Conservation (phyloP, 169 alveolate species). For the Amoebophrya sp. region DNA sequence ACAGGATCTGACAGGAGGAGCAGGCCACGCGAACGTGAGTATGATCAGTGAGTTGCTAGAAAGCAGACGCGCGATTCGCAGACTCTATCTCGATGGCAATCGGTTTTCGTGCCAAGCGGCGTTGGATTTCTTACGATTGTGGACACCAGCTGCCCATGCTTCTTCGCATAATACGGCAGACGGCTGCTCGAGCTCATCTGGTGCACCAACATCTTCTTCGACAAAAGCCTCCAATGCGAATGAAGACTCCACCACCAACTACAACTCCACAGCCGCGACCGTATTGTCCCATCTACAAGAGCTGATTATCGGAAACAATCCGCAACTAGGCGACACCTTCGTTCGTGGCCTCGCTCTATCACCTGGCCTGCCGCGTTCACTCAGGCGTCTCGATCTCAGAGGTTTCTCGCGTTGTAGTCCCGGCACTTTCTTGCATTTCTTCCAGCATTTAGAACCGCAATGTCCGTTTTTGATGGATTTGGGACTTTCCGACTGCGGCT, state of each 20-base stretch:
- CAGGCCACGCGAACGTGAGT: too few relatives aligned
- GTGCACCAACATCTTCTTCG: too few relatives aligned
- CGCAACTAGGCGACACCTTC: not conserved
- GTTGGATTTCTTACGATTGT: not conserved
- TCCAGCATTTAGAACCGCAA: not conserved
- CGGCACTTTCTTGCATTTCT: not conserved
- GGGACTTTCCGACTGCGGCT: not conserved
- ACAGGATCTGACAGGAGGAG: too few relatives aligned
- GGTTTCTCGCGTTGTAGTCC: not conserved
- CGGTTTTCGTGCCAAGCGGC: not conserved
- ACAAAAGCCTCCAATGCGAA: too few relatives aligned
- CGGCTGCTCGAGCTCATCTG: too few relatives aligned
- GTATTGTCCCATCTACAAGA: not conserved
- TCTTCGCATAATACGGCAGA: too few relatives aligned
- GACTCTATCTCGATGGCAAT: not conserved
- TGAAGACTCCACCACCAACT: not conserved
- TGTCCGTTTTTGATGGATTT: not conserved
- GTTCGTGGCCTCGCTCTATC: not conserved
- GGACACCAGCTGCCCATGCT: too few relatives aligned
- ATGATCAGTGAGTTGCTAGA: not conserved
- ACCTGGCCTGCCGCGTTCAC: not conserved
- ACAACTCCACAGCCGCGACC: not conserved
- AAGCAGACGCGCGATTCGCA: not conserved
- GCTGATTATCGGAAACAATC: not conserved
- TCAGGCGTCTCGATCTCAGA: not conserved